phyloP scores from a whole-genome alignment of 176 grass and related monocot species.

The Phoenix dactylifera region DNA sequence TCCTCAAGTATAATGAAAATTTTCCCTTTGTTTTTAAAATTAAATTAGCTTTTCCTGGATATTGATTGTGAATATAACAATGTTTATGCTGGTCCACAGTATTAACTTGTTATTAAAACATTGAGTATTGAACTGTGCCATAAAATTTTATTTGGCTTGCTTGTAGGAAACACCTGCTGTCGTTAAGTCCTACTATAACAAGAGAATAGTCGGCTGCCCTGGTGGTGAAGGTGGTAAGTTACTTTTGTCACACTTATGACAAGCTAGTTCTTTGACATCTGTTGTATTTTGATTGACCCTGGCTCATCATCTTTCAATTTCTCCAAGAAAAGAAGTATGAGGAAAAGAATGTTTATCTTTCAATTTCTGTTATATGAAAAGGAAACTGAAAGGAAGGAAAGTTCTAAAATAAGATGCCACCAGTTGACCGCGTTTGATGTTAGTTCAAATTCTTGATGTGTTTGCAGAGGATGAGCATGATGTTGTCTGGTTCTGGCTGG shows the following conservation, averaged over 20 bases:
- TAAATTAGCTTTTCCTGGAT: no score
- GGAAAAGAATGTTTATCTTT: conserved; percentile 9
- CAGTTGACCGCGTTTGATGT: no score
- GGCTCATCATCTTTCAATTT: no score
- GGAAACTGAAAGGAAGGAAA: background rate
- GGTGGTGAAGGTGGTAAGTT: conserved; percentile 88
- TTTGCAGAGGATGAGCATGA: conserved; percentile 97
- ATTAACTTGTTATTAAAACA: background rate
- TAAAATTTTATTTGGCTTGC: conserved; percentile 12
- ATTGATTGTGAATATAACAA: no score
- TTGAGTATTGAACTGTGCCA: background rate
- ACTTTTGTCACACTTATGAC: no score
- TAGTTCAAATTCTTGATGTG: background rate
- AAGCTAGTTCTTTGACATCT: no score
- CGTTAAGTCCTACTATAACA: conserved; percentile 79
- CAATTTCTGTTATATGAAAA: conserved; percentile 9
- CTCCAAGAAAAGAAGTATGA: background rate
- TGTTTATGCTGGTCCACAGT: no score
- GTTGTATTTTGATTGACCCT: no score
- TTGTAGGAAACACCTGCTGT: conserved; percentile 85
- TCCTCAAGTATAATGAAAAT: no score
- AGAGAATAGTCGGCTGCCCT: conserved; percentile 87
- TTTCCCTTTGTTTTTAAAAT: no score
- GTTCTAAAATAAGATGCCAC: no score
- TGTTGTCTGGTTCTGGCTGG: conserved; percentile 96